These are phyloP conservation scores for Phytophthora meadii DNA, from an alignment of 352 stramenopile species.

Conservation along the genomic window DNA sequence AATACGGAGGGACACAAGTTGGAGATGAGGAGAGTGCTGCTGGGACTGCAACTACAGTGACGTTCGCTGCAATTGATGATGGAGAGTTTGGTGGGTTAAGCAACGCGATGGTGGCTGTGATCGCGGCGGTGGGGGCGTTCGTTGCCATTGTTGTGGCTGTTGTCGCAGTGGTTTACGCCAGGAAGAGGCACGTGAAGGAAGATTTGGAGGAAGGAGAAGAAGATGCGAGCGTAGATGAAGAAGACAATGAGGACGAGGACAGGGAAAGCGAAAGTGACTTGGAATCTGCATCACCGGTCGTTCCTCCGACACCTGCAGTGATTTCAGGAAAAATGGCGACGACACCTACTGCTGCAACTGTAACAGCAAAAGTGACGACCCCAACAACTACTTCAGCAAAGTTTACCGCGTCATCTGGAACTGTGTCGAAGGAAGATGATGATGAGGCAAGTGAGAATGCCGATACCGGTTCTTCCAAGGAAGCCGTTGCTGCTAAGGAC, in stretches of 20 bases:
- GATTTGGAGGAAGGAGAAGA: slow-evolving; percentile 14
- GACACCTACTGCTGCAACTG: slow-evolving; percentile 20
- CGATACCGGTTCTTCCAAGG: not conserved
- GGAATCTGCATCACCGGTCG: slow-evolving; percentile 3
- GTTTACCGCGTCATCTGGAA: not conserved
- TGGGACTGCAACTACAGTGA: slow-evolving; percentile 5
- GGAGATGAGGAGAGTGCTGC: slow-evolving; percentile 20
- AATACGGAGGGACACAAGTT: slow-evolving; percentile 6
- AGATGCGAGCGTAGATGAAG: slow-evolving; percentile 5
- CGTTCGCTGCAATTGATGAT: slow-evolving; percentile 22
- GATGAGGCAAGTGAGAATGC: slow-evolving; percentile 2
- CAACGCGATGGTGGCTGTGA: slow-evolving; percentile 16
- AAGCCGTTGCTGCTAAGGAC: slow-evolving; percentile 12
- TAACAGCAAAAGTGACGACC: slow-evolving; percentile 8
- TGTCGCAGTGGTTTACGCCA: slow-evolving; percentile 24
- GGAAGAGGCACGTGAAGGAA: slow-evolving; percentile 22
- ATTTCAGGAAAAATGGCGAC: slow-evolving; percentile 20
- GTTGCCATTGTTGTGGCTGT: slow-evolving; percentile 26
- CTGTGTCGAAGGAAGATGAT: not conserved
- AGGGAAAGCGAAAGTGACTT: slow-evolving; percentile 2
- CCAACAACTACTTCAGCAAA: not conserved
- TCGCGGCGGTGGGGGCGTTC: slow-evolving; percentile 29
- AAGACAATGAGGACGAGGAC: slow-evolving; percentile 14
- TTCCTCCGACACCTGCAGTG: slow-evolving; percentile 24
- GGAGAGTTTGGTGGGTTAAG: slow-evolving; percentile 7